A percentile compares a stretch with the other conserved stretches of the same genome.
Conservation (phyloP, 2,329 filamentous ascomycete species). For the Botrytis squamosa region DNA sequence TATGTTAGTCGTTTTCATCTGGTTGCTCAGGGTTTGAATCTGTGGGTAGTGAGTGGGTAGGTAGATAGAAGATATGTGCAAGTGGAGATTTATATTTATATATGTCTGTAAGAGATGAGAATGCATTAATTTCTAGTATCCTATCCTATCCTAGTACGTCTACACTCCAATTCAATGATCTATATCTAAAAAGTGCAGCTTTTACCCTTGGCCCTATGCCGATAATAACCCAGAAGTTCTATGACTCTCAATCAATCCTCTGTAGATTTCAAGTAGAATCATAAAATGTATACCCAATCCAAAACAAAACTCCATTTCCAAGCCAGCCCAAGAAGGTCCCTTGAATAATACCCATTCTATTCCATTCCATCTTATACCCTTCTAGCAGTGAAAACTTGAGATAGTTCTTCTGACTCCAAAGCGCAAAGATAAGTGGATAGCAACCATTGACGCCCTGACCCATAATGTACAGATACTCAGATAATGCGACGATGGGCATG, state of each 20-base stretch:
- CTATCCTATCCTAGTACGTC: background rate
- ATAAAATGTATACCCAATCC: too few relatives aligned
- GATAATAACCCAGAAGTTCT: background rate
- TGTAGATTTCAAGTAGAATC: too few relatives aligned
- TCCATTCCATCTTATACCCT: background rate
- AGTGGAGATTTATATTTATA: too few relatives aligned
- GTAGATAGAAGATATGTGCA: too few relatives aligned
- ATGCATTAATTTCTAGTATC: background rate
- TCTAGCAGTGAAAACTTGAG: background rate
- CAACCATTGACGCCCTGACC: background rate
- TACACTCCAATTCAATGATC: background rate
- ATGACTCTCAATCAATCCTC: too few relatives aligned
- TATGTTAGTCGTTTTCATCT: background rate
- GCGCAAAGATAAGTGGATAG: background rate
- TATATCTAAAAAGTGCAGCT: too few relatives aligned
- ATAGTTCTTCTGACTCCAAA: background rate
- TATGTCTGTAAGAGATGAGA: background rate
- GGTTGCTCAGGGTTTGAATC: background rate
- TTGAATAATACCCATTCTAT: background rate
- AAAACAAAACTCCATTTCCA: too few relatives aligned
- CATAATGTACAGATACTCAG: background rate
- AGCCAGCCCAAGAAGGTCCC: background rate
- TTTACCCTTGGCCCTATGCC: too few relatives aligned
- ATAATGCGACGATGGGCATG: too few relatives aligned
- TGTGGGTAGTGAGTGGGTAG: background rate